Base-by-base conservation (phyloP, 768 basidiomycete genomes). In the Suillus placidus region DNA sequence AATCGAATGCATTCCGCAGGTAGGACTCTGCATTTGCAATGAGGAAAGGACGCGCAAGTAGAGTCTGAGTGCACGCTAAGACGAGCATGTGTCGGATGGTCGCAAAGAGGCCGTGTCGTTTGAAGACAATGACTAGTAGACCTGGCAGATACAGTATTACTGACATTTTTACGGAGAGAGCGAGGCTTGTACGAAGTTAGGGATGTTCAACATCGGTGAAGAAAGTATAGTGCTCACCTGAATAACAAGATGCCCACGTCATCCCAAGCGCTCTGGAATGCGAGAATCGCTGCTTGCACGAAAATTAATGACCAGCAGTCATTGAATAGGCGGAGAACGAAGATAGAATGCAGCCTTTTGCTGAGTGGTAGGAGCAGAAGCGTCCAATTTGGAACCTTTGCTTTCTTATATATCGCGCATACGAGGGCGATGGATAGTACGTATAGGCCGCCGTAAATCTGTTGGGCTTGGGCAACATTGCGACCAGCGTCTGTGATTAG, bases 151-250 rank as follows among this genome's bases (percentile, higher is more conserved):
- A 97, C 10, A 99, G 82, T 37, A 99, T 77, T 52, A 91, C 86
- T 26, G 92, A 95, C 97, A 99, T 99, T 76, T 99, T 99, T 64
- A 97, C 85, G 0, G 95, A 96, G 9, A 99, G 79, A 2, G 95
- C 95, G 7, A 66, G 34, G 20, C 64, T 73, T 64, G 49, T 61
- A 63, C 49, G 23, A 52, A 30, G 12, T 42, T 26, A 55, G 62
- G 37, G 16, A 58, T 20, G 26, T 40, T 63, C 47, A 43, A 30
- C 26, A 42, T 6, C 8, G 51, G 56, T n/a, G 23, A 60, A 61
- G 58, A 20, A 40, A 9, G 23, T n/a, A 34, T 47, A 9, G 18
- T 32, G 76, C 86, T 66, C 67, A 93, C 95, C 92, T 91, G 76
- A 90, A 92, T 4, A 97, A 74, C 62, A 90, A 71, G 10, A 85